Evolutionary conservation across 2,329 filamentous ascomycete genomes (phyloP), one percentile per base, ranked within the genome.

Genomic region (Ceratocystis lukuohia): DNA sequence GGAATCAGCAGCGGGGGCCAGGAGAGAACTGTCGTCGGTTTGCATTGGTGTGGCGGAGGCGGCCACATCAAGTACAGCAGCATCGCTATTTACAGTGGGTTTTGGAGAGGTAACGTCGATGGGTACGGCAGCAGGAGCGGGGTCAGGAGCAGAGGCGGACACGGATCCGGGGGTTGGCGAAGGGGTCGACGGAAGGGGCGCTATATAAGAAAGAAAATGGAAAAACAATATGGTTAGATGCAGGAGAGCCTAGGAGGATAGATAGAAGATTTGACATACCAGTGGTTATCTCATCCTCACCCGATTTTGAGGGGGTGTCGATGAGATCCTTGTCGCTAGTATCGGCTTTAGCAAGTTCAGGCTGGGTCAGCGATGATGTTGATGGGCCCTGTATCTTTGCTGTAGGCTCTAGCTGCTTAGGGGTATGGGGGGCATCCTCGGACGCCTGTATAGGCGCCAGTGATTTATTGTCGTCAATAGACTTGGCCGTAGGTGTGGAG

Each of bases 1-100:
- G 2, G 65, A 17, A 22, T 15, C 44, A n/a, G 44, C 48, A 56
- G 63, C 28, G n/a, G 61, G 10, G 17, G 65, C 45, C 44, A 63
- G 22, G 5, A 50, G 45, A 45, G 57, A 20, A 22, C 45, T 44
- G 22, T 45, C 48, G 12, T 64, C 37, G 41, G 65, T 44, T 5
- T 61, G 41, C 41, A 67, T 33, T 15, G 65, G 22, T 5, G 53
- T 62, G 20, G 65, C 37, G 33, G 50, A 63, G 8, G 59, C 56
- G 20, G 53, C 44, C 25, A 65, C 37, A n/a, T 65, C 64, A 15
- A 65, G 41, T 15, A 44, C 56, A 12, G 33, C 41, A 41, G 56
- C 56, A 33, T 57, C 22, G 53, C 20, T 30, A n/a, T 57, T 10
- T n/a, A 30, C 5, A 7, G 53, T 6, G 7, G 25, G 53, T n/a